Evolutionary conservation across 306 rosid species (phyloP).

Genomic region (Pyrus bretschneideri): DNA sequence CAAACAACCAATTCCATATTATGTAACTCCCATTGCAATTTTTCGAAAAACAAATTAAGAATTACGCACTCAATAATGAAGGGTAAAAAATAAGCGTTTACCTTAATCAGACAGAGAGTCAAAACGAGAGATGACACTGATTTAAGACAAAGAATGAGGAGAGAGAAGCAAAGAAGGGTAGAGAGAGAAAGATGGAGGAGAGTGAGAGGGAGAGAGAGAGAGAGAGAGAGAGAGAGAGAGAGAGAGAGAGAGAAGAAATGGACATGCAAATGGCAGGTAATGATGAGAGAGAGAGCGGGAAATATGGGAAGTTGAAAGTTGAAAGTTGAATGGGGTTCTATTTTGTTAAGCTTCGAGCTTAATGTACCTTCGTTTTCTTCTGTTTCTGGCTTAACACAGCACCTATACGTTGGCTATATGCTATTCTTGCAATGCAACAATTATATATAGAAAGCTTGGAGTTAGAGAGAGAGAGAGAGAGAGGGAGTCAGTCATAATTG

Average conservation of each 20-base stretch:
- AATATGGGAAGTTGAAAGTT: constrained; percentile 26
- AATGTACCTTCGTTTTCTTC: neutral
- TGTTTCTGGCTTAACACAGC: neutral
- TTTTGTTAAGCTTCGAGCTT: constrained; percentile 5
- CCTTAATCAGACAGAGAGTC: constrained; percentile 32
- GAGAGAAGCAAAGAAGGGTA: constrained; percentile 18
- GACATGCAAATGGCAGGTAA: constrained; percentile 13
- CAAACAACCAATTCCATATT: neutral
- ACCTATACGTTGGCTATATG: constrained; percentile 11
- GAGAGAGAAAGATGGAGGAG: neutral
- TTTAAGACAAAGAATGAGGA: constrained; percentile 14
- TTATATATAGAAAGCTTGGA: constrained; percentile 18
- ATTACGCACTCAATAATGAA: neutral
- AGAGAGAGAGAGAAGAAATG: neutral
- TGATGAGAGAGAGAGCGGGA: constrained; percentile 40
- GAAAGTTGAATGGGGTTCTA: neutral
- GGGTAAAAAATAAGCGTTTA: constrained; percentile 2
- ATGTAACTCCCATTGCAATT: neutral
- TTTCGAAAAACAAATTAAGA: neutral
- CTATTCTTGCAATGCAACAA: constrained; percentile 39
- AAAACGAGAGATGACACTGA: constrained; percentile 17
- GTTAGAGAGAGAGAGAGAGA: neutral
- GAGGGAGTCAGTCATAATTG: neutral
- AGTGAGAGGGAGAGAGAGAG: too few species aligned
- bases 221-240: neutral